phyloP scores from a whole-genome alignment of 306 rosid genomes.

The Cucurbita maxima region DNA sequence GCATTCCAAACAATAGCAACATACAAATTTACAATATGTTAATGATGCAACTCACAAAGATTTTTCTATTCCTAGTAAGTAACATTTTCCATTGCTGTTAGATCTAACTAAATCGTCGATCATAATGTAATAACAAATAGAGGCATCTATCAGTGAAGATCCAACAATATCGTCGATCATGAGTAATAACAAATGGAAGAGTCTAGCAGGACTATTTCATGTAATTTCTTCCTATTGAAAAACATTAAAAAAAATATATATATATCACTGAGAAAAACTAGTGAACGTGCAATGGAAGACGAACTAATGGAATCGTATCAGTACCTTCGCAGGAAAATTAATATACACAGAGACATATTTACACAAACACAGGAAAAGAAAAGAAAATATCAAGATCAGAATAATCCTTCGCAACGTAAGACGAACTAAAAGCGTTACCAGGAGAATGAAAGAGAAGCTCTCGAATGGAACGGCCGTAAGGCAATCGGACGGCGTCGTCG shows the following conservation, averaged over 20 bases:
- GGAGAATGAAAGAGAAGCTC: neutral
- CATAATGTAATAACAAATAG: neutral
- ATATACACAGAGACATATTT: neutral
- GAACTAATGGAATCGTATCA: neutral
- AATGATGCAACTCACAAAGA: neutral
- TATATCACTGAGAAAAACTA: neutral
- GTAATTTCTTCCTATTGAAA: neutral
- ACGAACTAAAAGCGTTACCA: neutral
- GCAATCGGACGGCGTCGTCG: neutral
- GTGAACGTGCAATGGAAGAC: neutral
- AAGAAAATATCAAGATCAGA: neutral
- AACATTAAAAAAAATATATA: neutral
- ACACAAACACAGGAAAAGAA: neutral
- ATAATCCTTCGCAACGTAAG: neutral
- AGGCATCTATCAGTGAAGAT: neutral
- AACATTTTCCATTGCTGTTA: neutral
- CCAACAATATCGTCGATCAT: neutral
- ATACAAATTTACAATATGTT: neutral
- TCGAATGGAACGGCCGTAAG: neutral
- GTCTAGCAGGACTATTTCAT: neutral
- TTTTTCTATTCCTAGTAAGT: neutral
- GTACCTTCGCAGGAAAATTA: neutral
- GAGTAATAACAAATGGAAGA: neutral
- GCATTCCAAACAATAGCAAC: neutral
- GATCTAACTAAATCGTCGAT: too few species aligned